Base-by-base conservation (phyloP, 495 filamentous ascomycete species). In the Penicillium manginii region DNA sequence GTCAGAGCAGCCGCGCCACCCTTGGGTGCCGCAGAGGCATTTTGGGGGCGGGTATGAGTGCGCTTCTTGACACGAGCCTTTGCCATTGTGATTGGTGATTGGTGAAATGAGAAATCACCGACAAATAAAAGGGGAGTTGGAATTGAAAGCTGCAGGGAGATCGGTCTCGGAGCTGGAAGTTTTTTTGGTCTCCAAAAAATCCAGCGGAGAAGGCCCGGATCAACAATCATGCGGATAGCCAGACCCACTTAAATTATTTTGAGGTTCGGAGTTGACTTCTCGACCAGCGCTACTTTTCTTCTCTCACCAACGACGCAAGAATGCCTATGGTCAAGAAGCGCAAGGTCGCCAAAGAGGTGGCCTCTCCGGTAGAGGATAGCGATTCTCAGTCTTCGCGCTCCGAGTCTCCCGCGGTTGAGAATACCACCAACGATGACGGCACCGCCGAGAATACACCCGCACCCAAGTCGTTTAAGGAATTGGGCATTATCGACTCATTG, bases 401-500 rank as follows among this genome's bases (percentile, higher is more conserved):
- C 19, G 62, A 73, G 31, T 50, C 62, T 26, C n/a, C 62, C 32
- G 55, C 53, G 15, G 45, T 8, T 14, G 45, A 47, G 45, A 22
- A 47, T 2, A 12, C 19, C 42, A 17, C n/a, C 17, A 45, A 45
- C 18, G 21, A 47, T 53, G 59, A 54, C 46, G 55, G 32, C 15
- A 33, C 26, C 54, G 39, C 46, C 40, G 55, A 60, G 11, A 47
- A 50, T 23, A 57, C 37, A 32, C 12, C 39, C 15, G 35, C 58
- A 3, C 68, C 75, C 9, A 88, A 91, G 72, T 84, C 86, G 0
- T 98, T 98, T 72, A 83, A 85, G 61, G 92, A 97, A 35, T 72
- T 98, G 35, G 93, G 94, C 17, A 81, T 98, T 45, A 92, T 96
- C 64, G 90, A 93, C 40, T 82, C 87, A 8, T 81, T 98, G 60